These are phyloP conservation scores for Scleromitrula shiraiana DNA, from an alignment of 2,329 filamentous ascomycete genomes.

Conservation along the genomic window DNA sequence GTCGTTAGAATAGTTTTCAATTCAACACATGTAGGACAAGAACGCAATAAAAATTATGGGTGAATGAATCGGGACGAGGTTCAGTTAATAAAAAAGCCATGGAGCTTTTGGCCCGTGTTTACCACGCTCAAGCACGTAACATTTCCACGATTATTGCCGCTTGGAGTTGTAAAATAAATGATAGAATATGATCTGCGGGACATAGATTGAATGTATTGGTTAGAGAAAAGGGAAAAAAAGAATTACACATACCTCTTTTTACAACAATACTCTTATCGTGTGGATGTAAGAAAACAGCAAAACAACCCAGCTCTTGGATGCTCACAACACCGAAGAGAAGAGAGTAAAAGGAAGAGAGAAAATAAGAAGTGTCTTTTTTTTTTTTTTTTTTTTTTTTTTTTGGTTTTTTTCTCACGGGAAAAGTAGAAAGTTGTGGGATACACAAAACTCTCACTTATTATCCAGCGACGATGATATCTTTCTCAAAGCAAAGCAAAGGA, in stretches of 20 bases:
- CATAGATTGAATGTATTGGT: neutral
- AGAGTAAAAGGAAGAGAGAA: neutral
- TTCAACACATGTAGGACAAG: slow-evolving; percentile 9
- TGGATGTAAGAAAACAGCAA: slow-evolving; percentile 19
- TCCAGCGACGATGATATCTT: slow-evolving; percentile 12
- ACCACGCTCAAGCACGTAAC: neutral
- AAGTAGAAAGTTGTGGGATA: neutral
- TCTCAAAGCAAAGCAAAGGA: no score
- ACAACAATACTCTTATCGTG: slow-evolving; percentile 14
- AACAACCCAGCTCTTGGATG: slow-evolving; percentile 21
- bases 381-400: no score
- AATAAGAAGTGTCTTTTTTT: no score
- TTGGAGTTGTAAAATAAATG: slow-evolving; percentile 12
- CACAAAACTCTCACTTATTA: neutral
- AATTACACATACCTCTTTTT: slow-evolving; percentile 15
- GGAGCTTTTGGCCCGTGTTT: slow-evolving; percentile 5
- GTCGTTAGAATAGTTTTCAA: slow-evolving; percentile 17
- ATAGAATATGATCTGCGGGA: slow-evolving; percentile 6
- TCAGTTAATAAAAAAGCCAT: slow-evolving; percentile 3
- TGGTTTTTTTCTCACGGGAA: no score
- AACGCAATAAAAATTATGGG: neutral
- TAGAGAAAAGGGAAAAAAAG: neutral
- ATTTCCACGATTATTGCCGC: slow-evolving; percentile 1
- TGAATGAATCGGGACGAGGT: slow-evolving; percentile 7
- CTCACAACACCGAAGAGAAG: slow-evolving; percentile 12